Base-by-base conservation (phyloP, 2,329 filamentous ascomycete species). In the Talaromyces sp. region DNA sequence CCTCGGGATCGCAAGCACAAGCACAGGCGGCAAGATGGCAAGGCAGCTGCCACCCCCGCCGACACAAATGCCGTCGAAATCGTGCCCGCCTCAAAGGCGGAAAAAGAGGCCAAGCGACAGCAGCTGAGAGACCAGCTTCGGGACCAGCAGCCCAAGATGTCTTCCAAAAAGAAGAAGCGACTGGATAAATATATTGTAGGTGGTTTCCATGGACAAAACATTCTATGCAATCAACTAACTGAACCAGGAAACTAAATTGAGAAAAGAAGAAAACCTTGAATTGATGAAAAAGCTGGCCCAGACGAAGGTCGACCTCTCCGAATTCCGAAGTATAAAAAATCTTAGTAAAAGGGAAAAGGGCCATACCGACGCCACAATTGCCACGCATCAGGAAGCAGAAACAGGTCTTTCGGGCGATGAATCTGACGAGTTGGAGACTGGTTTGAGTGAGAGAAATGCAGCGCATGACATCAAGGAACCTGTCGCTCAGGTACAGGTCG, bases 231-330 rank as follows among this genome's bases (percentile, higher is more conserved):
- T 11, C 21, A 21, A 35, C 59, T 61, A 52, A 61, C 24, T 4
- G 19, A 19, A 49, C 31, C 68, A 84, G 82, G 93, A 98, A 69
- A 95, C 84, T 61, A 99, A 99, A 81, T 80, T 99, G 52, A 90
- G 88, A 74, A 97, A 96, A 74, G 95, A 99, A 71, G 93, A 98
- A 74, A 96, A 91, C 69, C 82, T 90, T 29, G 89, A 87, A 60
- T 80, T 99, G 31, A 82, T 98, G 67, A 89, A 90, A 71, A 93
- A 95, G 72, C 82, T 99, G 27, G 90, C 90, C 19, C 82, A 86
- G 63, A 83, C 86, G 58, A 92, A 89, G 70, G 84, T 95, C 66
- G 93, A 98, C 71, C 96, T 91, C 1, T 90, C 84, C 63, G 78
- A 91, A 21, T 88, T 96, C 63, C 82, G 86, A 61, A 96, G 91